These are phyloP conservation scores for Podaxis sp. DNA, from an alignment of 768 basidiomycete genomes.

Conservation along the genomic window DNA sequence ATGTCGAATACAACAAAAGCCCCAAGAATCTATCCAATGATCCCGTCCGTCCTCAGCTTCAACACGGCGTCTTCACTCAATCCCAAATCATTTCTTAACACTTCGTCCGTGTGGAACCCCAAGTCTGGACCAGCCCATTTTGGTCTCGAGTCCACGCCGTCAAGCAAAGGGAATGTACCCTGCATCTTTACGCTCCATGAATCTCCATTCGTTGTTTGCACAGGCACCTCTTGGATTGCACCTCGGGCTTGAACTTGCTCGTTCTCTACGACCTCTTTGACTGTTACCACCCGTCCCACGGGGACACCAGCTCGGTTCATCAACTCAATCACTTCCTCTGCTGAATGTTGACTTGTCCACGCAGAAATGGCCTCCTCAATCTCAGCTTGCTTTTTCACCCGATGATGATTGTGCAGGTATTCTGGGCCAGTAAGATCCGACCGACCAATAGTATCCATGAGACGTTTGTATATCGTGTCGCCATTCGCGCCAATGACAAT, in stretches of 20 bases:
- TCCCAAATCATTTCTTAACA: constrained; percentile 44
- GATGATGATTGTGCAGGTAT: constrained; percentile 58
- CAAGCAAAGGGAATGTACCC: constrained; percentile 60
- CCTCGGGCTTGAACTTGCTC: constrained; percentile 58
- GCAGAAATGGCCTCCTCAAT: constrained; percentile 63
- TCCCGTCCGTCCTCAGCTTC: constrained; percentile 37
- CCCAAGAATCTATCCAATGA: constrained; percentile 35
- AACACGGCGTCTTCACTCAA: constrained; percentile 36
- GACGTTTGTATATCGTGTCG: constrained; percentile 64
- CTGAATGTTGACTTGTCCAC: constrained; percentile 53
- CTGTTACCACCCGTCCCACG: constrained; percentile 61
- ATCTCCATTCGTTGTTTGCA: constrained; percentile 32
- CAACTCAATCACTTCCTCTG: constrained; percentile 50
- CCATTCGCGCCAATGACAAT: constrained; percentile 75
- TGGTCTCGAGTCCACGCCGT: constrained; percentile 57
- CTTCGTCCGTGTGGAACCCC: constrained; percentile 57
- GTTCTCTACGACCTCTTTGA: constrained; percentile 60
- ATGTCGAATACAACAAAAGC: not conserved
- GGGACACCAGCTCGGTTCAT: constrained; percentile 59
- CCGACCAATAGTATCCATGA: constrained; percentile 62
- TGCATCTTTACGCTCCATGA: constrained; percentile 69
- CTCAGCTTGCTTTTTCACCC: constrained; percentile 60
- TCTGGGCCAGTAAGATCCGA: constrained; percentile 56
- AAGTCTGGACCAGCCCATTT: constrained; percentile 71
- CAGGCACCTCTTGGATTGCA: constrained; percentile 58